Evolutionary conservation across 75 land plant species (phyloP).

Genomic region (Cupressus sempervirens): DNA sequence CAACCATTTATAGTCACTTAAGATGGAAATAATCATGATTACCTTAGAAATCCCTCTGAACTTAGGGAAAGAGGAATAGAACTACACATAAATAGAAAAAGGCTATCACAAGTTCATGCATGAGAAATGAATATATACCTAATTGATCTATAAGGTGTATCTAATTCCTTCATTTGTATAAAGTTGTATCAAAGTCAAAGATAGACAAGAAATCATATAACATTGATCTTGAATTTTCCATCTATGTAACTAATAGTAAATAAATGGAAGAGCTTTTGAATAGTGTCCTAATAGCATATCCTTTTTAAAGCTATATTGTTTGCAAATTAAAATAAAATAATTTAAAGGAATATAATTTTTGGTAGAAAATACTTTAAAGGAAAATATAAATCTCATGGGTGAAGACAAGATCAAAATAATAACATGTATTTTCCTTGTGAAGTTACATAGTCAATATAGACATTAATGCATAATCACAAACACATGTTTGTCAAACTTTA

Average conservation of each 20-base stretch:
- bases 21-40: not conserved
- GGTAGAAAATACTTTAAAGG: not conserved
- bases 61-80: not conserved
- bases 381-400: not conserved
- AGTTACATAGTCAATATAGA: too few species aligned
- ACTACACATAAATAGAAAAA: not conserved
- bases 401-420: not conserved
- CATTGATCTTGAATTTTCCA: too few species aligned
- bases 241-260: not conserved
- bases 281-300: not conserved
- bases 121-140: not conserved
- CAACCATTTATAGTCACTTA: not conserved
- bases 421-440: not conserved
- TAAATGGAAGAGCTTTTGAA: not conserved
- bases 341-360: too few species aligned
- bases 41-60: not conserved
- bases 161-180: not conserved
- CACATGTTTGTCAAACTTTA: not conserved
- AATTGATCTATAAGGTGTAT: not conserved
- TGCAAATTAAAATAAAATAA: too few species aligned
- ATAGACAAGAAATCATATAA: not conserved
- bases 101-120: not conserved
- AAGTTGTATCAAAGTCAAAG: not conserved
- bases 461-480: not conserved
- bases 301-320: not conserved